Percentiles rank a stretch among this genome's conserved stretches.
phyloP scores from a whole-genome alignment of 768 basidiomycete species.

The Tylopilus plumbeoviolaceoides region DNA sequence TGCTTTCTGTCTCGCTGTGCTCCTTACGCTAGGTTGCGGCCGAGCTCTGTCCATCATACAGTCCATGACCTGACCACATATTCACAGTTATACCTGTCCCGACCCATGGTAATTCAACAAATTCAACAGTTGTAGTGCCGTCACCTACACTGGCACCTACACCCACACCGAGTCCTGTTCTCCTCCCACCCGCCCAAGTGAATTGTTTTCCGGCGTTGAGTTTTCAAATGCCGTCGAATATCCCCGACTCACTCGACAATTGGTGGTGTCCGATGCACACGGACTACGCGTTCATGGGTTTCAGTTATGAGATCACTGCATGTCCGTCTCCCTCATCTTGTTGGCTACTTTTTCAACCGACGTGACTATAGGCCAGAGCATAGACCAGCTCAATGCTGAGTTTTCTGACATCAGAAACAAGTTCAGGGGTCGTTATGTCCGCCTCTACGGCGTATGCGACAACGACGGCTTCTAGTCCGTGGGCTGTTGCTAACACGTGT shows the following conservation, averaged over 20 bases:
- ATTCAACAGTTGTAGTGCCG: neutral
- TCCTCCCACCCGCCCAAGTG: neutral
- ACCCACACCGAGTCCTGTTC: neutral
- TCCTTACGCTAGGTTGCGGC: conserved; percentile 11
- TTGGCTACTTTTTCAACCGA: conserved; percentile 1
- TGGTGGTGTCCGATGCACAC: conserved; percentile 65
- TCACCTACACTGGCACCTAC: neutral
- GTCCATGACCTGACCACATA: neutral
- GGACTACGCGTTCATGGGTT: conserved; percentile 75
- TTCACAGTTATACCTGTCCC: neutral
- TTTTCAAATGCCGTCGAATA: conserved; percentile 51
- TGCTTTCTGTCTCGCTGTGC: conserved; percentile 10
- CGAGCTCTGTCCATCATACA: neutral
- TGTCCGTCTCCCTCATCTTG: conserved; percentile 38
- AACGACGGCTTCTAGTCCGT: conserved; percentile 37
- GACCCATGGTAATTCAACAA: neutral
- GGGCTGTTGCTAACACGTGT: neutral
- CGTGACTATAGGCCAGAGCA: conserved; percentile 51
- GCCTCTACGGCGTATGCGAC: conserved; percentile 42
- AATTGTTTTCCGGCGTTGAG: conserved; percentile 38
- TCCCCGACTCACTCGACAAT: conserved; percentile 42
- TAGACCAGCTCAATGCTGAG: conserved; percentile 45
- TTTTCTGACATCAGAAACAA: conserved; percentile 56
- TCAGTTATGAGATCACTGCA: conserved; percentile 68
- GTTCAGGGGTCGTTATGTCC: conserved; percentile 66